Percentiles rank a stretch among this genome's conserved stretches.
phyloP scores from a whole-genome alignment of 345 rosid genomes.

The Corchorus capsularis region DNA sequence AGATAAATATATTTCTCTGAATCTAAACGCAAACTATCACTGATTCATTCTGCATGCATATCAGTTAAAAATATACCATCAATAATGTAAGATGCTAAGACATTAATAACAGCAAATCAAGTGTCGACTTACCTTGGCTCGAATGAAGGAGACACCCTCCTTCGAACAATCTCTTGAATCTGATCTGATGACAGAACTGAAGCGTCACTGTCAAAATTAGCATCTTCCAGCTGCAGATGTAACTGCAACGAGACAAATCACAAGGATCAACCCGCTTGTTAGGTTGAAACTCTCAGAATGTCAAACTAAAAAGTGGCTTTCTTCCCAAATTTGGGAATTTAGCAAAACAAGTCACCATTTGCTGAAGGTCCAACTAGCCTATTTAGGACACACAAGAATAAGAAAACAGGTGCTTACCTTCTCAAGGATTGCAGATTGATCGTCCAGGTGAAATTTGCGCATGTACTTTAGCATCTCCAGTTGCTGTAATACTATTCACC shows the following conservation, averaged over 20 bases:
- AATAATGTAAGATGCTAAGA: not conserved
- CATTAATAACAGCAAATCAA: not conserved
- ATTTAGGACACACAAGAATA: not conserved
- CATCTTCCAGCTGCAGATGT: conserved; percentile 58
- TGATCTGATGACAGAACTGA: conserved; percentile 61
- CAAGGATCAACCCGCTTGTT: not conserved
- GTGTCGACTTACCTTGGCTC: conserved; percentile 34
- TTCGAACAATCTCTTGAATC: conserved; percentile 61
- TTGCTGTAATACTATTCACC: conserved; percentile 47
- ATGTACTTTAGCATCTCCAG: conserved; percentile 80
- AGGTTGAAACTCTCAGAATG: not conserved
- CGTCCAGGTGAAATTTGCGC: conserved; percentile 69
- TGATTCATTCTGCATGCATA: too few relatives aligned
- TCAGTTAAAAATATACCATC: not conserved
- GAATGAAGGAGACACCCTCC: conserved; percentile 68
- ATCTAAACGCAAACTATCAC: not conserved
- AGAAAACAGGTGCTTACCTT: conserved; percentile 43
- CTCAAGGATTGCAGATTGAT: conserved; percentile 68
- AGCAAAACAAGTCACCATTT: not conserved
- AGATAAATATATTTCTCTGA: not conserved
- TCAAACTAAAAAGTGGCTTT: too few relatives aligned
- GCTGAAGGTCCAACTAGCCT: not conserved
- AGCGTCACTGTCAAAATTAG: conserved; percentile 53
- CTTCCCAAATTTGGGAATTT: not conserved
- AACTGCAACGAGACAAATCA: conserved; percentile 43